phyloP scores from a whole-genome alignment of 2,329 filamentous ascomycete genomes.

The Hypoxylon sp. region DNA sequence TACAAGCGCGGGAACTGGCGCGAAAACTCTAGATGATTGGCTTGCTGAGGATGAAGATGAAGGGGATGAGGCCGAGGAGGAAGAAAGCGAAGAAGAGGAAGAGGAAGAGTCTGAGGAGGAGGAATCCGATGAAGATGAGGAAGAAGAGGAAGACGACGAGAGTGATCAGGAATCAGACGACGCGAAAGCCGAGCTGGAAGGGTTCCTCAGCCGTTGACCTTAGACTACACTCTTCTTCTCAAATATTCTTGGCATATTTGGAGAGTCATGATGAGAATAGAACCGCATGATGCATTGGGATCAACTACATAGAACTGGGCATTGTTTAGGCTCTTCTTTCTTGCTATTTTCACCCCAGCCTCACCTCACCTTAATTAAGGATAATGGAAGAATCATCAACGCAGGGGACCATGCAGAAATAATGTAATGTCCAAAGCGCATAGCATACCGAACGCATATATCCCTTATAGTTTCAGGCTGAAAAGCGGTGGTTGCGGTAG shows the following conservation, averaged over 20 bases:
- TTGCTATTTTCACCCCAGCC: not conserved
- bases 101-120: constrained; percentile 64
- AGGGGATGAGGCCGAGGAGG: constrained; percentile 69
- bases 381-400: constrained; percentile 16
- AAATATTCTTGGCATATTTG: constrained; percentile 17
- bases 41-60: constrained; percentile 79
- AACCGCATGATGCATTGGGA: constrained; percentile 27
- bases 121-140: constrained; percentile 62
- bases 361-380: constrained; percentile 1
- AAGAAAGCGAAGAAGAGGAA: constrained; percentile 67
- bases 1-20: constrained; percentile 66
- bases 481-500: too few relatives aligned
- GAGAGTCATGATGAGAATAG: constrained; percentile 12
- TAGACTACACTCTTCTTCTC: not conserved
- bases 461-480: too few relatives aligned
- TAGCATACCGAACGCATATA: not conserved
- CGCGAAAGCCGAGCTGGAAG: constrained; percentile 58
- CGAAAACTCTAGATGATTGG: constrained; percentile 94
- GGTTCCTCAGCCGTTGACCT: constrained; percentile 53
- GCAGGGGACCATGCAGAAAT: not conserved
- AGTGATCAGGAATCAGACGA: constrained; percentile 61
- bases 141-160: constrained; percentile 63
- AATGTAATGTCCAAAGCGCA: not conserved
- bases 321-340: constrained; percentile 8
- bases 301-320: constrained; percentile 18